phyloP scores from a whole-genome alignment of 164 flowering plant genomes.

The Vitis rotundifolia region DNA sequence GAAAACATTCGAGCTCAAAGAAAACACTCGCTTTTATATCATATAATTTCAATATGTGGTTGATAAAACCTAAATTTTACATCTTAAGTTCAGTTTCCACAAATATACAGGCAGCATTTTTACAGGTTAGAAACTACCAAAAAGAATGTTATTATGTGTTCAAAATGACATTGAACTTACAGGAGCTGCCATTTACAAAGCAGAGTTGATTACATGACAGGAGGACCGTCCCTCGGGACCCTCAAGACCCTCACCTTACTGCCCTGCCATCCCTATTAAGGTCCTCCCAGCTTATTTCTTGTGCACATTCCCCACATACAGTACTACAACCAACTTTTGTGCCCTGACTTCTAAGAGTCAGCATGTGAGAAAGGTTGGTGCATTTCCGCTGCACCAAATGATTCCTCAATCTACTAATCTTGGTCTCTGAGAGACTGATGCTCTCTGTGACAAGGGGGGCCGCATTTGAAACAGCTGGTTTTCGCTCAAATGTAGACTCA shows the following conservation, averaged over 20 bases:
- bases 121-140: not conserved
- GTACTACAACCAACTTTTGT: constrained; percentile 71
- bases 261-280: constrained; percentile 31
- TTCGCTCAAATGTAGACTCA: constrained; percentile 34
- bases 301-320: constrained; percentile 88
- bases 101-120: not conserved
- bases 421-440: constrained; percentile 19
- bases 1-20: too few species aligned
- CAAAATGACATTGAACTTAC: constrained; percentile 10
- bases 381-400: constrained; percentile 52
- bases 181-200: constrained; percentile 13
- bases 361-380: constrained; percentile 75
- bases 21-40: too few species aligned
- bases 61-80: too few species aligned
- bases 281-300: constrained; percentile 73
- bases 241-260: constrained; percentile 10
- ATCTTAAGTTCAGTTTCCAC: not conserved
- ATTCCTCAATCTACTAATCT: constrained; percentile 24
- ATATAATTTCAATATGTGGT: too few species aligned
- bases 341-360: constrained; percentile 85
- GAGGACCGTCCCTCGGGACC: not conserved
- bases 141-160: not conserved
- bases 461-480: constrained; percentile 23
- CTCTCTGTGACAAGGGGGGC: constrained; percentile 21
- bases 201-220: not conserved